Conservation (phyloP, 177 flowering plant genomes). For the Vitis hybrid region DNA sequence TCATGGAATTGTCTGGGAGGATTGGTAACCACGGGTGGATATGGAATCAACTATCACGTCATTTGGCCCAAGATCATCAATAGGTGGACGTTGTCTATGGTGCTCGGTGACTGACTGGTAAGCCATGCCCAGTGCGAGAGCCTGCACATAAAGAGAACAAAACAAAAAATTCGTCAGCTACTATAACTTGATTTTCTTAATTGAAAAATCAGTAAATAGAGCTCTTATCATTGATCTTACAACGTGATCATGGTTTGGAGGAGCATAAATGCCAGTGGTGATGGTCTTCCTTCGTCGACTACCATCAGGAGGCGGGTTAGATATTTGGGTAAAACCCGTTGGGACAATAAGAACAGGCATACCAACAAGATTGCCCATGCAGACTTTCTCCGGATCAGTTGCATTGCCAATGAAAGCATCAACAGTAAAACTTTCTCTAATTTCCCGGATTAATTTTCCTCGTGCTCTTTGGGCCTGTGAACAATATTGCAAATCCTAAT, state of each 20-base stretch:
- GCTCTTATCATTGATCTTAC: conserved; percentile 40
- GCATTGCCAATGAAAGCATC: conserved; percentile 91
- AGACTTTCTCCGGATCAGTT: conserved; percentile 91
- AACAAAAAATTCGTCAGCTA: neutral
- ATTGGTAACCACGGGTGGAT: conserved; percentile 24
- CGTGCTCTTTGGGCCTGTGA: conserved; percentile 91
- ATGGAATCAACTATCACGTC: conserved; percentile 32
- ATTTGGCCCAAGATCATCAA: conserved; percentile 59
- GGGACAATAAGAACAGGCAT: conserved; percentile 83
- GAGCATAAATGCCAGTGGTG: conserved; percentile 86
- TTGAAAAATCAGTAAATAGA: neutral
- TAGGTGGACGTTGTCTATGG: conserved; percentile 86
- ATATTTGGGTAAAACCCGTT: conserved; percentile 56
- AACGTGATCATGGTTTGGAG: conserved; percentile 74
- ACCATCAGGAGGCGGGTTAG: conserved; percentile 44
- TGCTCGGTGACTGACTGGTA: conserved; percentile 82
- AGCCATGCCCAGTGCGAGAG: conserved; percentile 89
- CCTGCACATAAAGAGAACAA: conserved; percentile 43
- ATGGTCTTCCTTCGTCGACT: conserved; percentile 60
- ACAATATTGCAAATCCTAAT: neutral
- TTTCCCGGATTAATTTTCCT: conserved; percentile 69
- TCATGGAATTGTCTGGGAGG: conserved; percentile 23
- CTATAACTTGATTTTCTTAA: neutral
- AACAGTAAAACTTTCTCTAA: conserved; percentile 62
- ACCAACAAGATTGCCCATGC: conserved; percentile 90